Percentiles rank a stretch among this genome's conserved stretches.
Evolutionary conservation across 2,329 filamentous ascomycete genomes (phyloP).

Genomic region (Phialophora expanda): DNA sequence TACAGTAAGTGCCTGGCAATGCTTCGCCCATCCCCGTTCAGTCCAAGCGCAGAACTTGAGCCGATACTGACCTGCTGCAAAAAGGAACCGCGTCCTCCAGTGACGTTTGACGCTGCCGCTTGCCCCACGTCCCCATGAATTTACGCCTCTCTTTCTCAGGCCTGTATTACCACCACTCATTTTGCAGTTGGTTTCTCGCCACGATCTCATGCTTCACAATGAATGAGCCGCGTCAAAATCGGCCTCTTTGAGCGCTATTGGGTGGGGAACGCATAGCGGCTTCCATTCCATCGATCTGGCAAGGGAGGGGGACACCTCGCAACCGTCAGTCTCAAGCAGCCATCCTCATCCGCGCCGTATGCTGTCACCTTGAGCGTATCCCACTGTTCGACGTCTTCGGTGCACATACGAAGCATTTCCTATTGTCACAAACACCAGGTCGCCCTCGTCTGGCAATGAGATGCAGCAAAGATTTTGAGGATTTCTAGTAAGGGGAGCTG

Average conservation of each 20-base stretch:
- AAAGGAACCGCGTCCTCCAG: not conserved
- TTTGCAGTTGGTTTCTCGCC: not conserved
- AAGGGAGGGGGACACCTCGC: too few species aligned
- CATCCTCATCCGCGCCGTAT: too few species aligned
- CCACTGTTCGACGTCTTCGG: too few species aligned
- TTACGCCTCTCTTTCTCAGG: not conserved
- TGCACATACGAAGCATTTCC: not conserved
- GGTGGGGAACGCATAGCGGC: too few species aligned
- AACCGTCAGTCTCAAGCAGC: too few species aligned
- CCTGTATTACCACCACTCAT: not conserved
- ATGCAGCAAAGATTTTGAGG: not conserved
- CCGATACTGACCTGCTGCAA: not conserved
- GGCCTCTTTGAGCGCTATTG: too few species aligned
- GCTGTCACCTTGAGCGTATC: too few species aligned
- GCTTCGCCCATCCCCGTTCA: not conserved
- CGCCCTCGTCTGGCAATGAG: not conserved
- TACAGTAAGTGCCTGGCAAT: constrained; percentile 22
- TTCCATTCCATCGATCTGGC: too few species aligned
- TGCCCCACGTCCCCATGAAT: not conserved
- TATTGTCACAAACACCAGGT: not conserved
- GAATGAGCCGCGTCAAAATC: not conserved
- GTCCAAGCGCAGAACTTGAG: not conserved
- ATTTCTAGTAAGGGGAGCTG: not conserved
- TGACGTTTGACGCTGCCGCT: not conserved
- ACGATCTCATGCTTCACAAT: not conserved